Evolutionary conservation across 2,329 filamentous ascomycete species (phyloP).

Genomic region (Pezicula carpinea): DNA sequence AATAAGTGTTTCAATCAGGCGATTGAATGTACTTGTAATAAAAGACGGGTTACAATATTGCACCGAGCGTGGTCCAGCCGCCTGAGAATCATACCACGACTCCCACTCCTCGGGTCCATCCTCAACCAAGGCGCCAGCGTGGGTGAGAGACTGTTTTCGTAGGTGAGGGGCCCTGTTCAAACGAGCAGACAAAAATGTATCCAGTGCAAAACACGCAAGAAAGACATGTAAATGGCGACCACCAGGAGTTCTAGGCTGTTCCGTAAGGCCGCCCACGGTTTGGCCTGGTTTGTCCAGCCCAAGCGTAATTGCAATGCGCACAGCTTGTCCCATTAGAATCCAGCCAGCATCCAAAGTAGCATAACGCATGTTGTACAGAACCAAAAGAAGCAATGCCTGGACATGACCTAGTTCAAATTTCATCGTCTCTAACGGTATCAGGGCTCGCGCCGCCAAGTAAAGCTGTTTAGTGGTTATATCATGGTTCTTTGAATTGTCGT

Average conservation of each 20-base stretch:
- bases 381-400: constrained; percentile 49
- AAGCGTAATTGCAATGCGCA: constrained; percentile 41
- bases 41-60: neutral
- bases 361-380: constrained; percentile 54
- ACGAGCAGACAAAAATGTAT: constrained; percentile 47
- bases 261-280: constrained; percentile 21
- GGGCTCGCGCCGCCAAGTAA: constrained; percentile 39
- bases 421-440: constrained; percentile 41
- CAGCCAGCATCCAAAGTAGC: constrained; percentile 52
- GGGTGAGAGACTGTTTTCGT: constrained; percentile 36
- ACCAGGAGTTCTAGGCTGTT: neutral
- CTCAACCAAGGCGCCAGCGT: constrained; percentile 46
- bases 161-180: constrained; percentile 45
- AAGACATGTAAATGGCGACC: constrained; percentile 29
- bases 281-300: constrained; percentile 27
- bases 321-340: constrained; percentile 55
- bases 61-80: neutral
- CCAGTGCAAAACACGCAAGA: constrained; percentile 55
- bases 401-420: constrained; percentile 42
- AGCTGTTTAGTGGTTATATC: constrained; percentile 28
- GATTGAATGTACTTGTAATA: constrained; percentile 1
- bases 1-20: neutral
- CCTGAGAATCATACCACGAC: constrained; percentile 45
- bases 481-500: neutral
- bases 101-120: constrained; percentile 70